phyloP scores from a whole-genome alignment of 768 basidiomycete species.

The Paxillus involutus region DNA sequence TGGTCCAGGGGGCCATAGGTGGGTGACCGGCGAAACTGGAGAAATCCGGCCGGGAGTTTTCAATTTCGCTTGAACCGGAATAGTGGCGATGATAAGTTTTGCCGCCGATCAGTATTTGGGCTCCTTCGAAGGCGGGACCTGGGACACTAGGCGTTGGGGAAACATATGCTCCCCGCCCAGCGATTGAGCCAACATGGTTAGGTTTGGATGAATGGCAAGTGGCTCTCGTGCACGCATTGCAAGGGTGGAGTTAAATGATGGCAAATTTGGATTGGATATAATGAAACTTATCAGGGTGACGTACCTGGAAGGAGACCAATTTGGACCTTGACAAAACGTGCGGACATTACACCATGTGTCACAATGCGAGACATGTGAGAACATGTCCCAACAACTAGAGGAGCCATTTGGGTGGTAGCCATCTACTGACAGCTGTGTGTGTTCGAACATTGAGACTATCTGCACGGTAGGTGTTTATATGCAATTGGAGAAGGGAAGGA shows the following conservation, averaged over 20 bases:
- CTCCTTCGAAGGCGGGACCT: neutral
- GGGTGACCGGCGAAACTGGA: constrained; percentile 9
- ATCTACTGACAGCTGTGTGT: too few species aligned
- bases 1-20: neutral
- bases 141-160: neutral
- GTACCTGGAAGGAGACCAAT: constrained; percentile 18
- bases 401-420: too few species aligned
- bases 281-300: neutral
- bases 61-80: constrained; percentile 33
- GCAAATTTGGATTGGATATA: neutral
- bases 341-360: constrained; percentile 10
- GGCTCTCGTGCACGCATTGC: neutral
- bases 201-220: neutral
- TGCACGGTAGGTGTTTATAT: too few species aligned
- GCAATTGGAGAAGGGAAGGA: neutral
- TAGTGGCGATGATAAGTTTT: constrained; percentile 21
- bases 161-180: neutral
- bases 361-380: constrained; percentile 10
- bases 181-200: neutral
- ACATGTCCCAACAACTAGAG: neutral
- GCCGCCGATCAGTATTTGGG: constrained; percentile 11
- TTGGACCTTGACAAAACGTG: constrained; percentile 5
- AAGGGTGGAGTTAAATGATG: neutral
- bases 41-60: constrained; percentile 13
- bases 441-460: too few species aligned